A percentile compares a stretch with the other conserved stretches of the same genome.
These are phyloP conservation scores for Astrothelium macrocarpum DNA, from an alignment of 495 filamentous ascomycete genomes.

Conservation along the genomic window DNA sequence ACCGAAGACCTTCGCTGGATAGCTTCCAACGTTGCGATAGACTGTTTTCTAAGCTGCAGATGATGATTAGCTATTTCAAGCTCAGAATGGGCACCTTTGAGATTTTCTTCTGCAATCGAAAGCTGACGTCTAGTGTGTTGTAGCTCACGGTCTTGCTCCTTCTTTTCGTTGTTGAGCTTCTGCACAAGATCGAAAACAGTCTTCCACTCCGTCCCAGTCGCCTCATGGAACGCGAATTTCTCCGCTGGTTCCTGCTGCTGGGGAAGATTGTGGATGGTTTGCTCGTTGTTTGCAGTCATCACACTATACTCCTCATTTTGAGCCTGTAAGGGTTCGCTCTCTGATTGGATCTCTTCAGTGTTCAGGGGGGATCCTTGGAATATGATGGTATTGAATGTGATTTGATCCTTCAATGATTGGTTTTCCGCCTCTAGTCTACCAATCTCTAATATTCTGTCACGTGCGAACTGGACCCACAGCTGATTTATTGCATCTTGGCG, in stretches of 20 bases:
- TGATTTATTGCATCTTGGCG: neutral
- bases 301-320: neutral
- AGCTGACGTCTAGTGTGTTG: neutral
- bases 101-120: neutral
- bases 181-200: neutral
- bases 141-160: neutral
- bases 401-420: neutral
- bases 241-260: neutral
- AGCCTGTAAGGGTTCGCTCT: neutral
- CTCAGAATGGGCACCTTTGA: neutral
- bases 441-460: neutral
- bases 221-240: neutral
- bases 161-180: neutral
- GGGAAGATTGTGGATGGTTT: neutral
- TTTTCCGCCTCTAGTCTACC: neutral
- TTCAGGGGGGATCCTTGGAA: too few relatives aligned
- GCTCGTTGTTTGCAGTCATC: neutral
- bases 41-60: neutral
- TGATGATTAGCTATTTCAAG: constrained; percentile 3
- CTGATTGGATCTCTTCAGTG: neutral
- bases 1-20: neutral
- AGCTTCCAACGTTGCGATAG: neutral
- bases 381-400: neutral
- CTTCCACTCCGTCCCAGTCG: neutral
- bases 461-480: neutral